Evolutionary conservation across 2,329 filamentous ascomycete species (phyloP).

Genomic region (Paraconiothyrium sp.): DNA sequence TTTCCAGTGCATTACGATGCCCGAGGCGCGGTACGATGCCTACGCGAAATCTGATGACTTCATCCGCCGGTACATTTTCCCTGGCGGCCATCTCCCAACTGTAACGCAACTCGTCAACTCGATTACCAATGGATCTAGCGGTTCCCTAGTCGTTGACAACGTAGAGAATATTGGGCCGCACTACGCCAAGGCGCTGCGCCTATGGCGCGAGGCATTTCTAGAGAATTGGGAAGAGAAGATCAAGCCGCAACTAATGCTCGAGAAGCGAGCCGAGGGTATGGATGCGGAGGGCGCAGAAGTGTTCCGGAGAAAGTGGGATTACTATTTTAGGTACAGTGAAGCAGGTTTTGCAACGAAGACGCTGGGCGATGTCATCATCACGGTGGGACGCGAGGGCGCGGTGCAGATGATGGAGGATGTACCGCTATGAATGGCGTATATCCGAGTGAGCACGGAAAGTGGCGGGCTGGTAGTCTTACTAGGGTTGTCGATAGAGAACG

Average conservation of each 20-base stretch:
- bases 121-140: constrained; percentile 68
- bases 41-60: constrained; percentile 76
- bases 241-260: constrained; percentile 65
- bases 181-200: constrained; percentile 73
- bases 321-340: constrained; percentile 80
- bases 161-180: constrained; percentile 79
- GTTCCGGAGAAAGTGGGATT: constrained; percentile 78
- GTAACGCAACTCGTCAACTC: constrained; percentile 71
- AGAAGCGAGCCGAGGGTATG: constrained; percentile 68
- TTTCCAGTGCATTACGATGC: constrained; percentile 83
- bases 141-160: constrained; percentile 71
- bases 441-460: background rate
- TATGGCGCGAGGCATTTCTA: constrained; percentile 75
- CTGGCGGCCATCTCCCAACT: constrained; percentile 77
- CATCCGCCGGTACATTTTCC: constrained; percentile 81
- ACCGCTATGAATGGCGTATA: constrained; percentile 60
- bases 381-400: constrained; percentile 71
- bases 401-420: constrained; percentile 76
- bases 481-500: background rate
- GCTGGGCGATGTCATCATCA: constrained; percentile 77
- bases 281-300: constrained; percentile 72
- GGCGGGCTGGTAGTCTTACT: background rate
- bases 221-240: constrained; percentile 69
- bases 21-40: constrained; percentile 70
- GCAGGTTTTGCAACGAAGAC: constrained; percentile 77